Base-by-base conservation (phyloP, 1,284 basidiomycete genomes). In the Ustilago sp. region DNA sequence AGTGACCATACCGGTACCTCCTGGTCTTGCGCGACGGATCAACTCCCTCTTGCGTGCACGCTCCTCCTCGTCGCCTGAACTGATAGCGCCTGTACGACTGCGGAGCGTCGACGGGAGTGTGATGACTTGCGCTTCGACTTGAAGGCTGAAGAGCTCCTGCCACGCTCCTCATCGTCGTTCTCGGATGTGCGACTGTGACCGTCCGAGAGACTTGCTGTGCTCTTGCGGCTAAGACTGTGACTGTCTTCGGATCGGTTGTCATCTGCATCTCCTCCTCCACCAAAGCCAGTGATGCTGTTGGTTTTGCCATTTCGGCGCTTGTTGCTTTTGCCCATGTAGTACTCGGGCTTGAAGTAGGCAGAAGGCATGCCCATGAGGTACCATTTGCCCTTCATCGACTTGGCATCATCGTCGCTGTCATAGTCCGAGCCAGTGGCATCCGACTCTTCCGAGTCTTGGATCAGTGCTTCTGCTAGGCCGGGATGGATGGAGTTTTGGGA, bases 1-100 rank as follows among this genome's bases (percentile, higher is more conserved):
- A 0, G 84, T 85, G 31, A 85, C 84, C 83, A 84, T 84, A 6
- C 84, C 84, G 0, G 84, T 85, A 11, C 84, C 84, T 12, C 84
- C 84, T 38, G 84, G 84, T 32, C 84, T 75, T 13, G 69, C 71
- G 2, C 80, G 70, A 31, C 79, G 79, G 38, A 85, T 80, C 28
- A 83, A 64, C 57, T 81, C 75, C 41, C 83, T 75, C 31, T 79
- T 62, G 34, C 84, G 74, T 8, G 62, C 61, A 8, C 81, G 77
- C 39, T 84, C 83, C 54, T 77, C 75, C 34, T 77, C 75, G 39
- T 77, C 75, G 41, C 71, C 75, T 11, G 75, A 77, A 36, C 75
- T 74, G 63, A 73, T 64, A 35, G 74, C 69, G 31, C 74, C 67
- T 8, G 55, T 65, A 36, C 76, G 68, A 52, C 72, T 74, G 39